Evolutionary conservation across 352 stramenopile species (phyloP), one percentile per base, ranked within the genome.

Genomic region (Globisporangium rhizosaccharum): DNA sequence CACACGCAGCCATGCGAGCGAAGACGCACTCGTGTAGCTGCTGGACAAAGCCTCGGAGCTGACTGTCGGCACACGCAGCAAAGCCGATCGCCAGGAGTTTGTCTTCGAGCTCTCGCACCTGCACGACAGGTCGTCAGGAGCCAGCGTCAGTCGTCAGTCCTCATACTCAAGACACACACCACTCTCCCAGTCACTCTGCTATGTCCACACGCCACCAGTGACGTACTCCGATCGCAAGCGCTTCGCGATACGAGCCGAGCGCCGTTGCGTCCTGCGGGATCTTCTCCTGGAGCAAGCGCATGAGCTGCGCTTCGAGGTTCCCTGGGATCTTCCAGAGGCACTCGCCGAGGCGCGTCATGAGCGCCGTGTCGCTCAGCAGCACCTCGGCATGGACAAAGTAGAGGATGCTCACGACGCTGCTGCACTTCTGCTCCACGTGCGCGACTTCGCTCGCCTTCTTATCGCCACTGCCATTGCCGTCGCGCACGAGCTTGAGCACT

Each of bases 271-370:
- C 79, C 52, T 88, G 79, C 0, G 82, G 82, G 36, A 92, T 89
- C 37, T 80, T 84, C 48, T 87, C 74, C 39, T 88, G 77, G 3
- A 92, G 56, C 28, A 87, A 37, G 36, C 73, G 73, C 53, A 85
- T 75, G 39, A 92, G 63, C 50, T 87, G 74, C 4, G 74, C 72
- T 56, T 92, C 82, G 9, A 92, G 63, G 57, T 87, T 87, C 7
- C 79, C 79, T 20, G 82, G 82, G 44, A 82, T 79, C 47, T 85
- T 92, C 79, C 82, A 92, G 45, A 92, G 59, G 6, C 84, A 66
- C 15, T 76, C 77, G 20, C 68, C 67, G 26, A 87, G 67, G 39
- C 64, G 69, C 17, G 69, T 59, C 77, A 89, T 89, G 23, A 88
- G 61, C 53, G 79, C 67, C 0, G 60, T 42, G 33, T 73, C 72